Evolutionary conservation across 441 rosid genomes (phyloP), one percentile per base, ranked within the genome.

Genomic region (Croton setiger): DNA sequence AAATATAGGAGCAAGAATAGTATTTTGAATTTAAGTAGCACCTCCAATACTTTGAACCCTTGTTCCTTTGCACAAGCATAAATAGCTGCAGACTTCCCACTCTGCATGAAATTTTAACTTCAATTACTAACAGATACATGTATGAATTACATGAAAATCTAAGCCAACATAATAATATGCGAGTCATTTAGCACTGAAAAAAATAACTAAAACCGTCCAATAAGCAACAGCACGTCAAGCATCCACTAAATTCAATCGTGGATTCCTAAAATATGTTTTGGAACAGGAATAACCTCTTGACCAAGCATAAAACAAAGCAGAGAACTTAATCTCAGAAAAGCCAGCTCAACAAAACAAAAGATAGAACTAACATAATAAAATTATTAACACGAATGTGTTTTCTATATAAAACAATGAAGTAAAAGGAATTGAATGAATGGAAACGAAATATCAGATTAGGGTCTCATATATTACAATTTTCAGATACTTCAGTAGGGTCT

Each of bases 51-150:
- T 88, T 84, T 84, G 66, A 84, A 94, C 37, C 96, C 97, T 71
- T 92, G 91, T 78, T 92, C 98, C 82, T 81, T 86, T 1, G 98
- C 99, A 75, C 99, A 95, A 68, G 99, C 97, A 63, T 83, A 86
- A 69, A 95, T 76, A 70, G 96, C 95, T 45, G 98, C 92, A 72
- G 98, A 90, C 77, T 95, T 95, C 78, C 99, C 98, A 83, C 99
- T 84, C 98, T 95, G 90, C 77, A 74, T 53, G 27, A 55, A 2
- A 64, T 21, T 68, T 71, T 37, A 54, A 60, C 67, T 43, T 54
- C 20, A 20, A 18, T n/a, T 37, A 69, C 14, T 49, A 54, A 74
- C 41, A 62, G 53, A 66, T n/a, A 57, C 44, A 67, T 37, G 56
- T 52, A 45, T 4, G 21, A 60, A n/a, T 37, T 37, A 15, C 17